Percentiles rank a stretch among this genome's conserved stretches.
These are phyloP conservation scores for Teratosphaeria pseudoeucalypti DNA, from an alignment of 2,329 filamentous ascomycete genomes.

Conservation along the genomic window DNA sequence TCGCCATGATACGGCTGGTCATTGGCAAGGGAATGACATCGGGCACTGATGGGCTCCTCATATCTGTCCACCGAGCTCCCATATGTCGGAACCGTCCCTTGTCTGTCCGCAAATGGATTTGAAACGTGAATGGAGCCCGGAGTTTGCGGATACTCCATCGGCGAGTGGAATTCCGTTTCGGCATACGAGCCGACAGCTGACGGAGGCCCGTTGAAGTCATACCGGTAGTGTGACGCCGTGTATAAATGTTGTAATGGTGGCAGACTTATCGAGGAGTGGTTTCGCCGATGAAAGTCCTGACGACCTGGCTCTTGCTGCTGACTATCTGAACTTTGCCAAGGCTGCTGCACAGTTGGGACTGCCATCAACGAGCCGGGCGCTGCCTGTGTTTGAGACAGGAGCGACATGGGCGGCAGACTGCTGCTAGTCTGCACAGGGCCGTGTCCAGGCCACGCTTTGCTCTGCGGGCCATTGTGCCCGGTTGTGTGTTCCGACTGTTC, in stretches of 20 bases:
- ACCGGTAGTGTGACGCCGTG: slow-evolving; percentile 24
- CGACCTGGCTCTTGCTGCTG: slow-evolving; percentile 24
- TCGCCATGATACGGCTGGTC: background rate
- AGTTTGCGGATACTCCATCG: slow-evolving; percentile 37
- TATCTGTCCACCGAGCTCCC: slow-evolving; percentile 5
- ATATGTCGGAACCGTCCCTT: background rate
- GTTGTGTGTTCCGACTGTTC: background rate
- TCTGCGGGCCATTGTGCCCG: background rate
- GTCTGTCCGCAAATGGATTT: slow-evolving; percentile 13
- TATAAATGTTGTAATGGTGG: slow-evolving; percentile 7
- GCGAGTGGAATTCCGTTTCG: slow-evolving; percentile 39
- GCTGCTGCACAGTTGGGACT: slow-evolving; percentile 16
- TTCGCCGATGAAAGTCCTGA: background rate
- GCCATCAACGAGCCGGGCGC: background rate
- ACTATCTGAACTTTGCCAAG: slow-evolving; percentile 30
- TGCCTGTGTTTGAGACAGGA: background rate
- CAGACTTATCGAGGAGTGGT: slow-evolving; percentile 4
- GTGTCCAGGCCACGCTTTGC: background rate
- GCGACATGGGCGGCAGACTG: slow-evolving; percentile 2
- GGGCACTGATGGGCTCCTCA: slow-evolving; percentile 7
- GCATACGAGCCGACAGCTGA: slow-evolving; percentile 39
- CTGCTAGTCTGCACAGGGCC: background rate
- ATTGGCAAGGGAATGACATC: background rate
- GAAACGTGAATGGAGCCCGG: slow-evolving; percentile 34
- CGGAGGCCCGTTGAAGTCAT: slow-evolving; percentile 33